Evolutionary conservation across 1,139 yeast genomes (phyloP), one percentile per base, ranked within the genome.

Genomic region (Sugiyamaella novakii): DNA sequence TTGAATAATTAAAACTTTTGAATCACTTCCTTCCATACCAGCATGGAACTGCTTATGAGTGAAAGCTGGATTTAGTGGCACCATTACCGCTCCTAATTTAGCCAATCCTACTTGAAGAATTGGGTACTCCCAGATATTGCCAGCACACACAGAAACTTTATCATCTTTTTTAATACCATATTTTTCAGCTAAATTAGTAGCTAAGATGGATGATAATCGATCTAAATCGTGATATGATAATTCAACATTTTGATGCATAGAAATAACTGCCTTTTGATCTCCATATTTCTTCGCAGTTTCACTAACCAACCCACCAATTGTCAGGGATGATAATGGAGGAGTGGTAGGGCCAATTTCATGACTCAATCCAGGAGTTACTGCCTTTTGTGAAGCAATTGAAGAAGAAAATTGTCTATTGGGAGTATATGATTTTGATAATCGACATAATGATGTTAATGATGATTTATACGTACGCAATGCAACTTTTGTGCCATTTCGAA

Each of bases 1-100:
- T 47, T 59, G 67, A 31, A 64, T 61, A 17, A 66, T 58, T 28
- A 65, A 56, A 2, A 53, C 62, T 22, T 52, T 57, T 11, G 64
- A 52, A 14, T 58, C 58, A n/a, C 64, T 54, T 17, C 56, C 52
- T n/a, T 46, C 52, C 38, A 66, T 43, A 1, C 68, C 70, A 5
- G 59, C 50, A 11, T 53, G 54, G 50, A 62, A 58, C 54, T 66
- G 69, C 14, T 56, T 51, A 31, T 57, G 58, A 0, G 69, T 65
- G 48, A 65, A 66, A 1, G 68, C 67, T 2, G 69, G 68, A 50
- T 66, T 66, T 38, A 66, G 48, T 2, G 69, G 69, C 1, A 66
- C 66, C 47, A 64, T 54, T 10, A 65, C 57, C 3, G 67, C 66
- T 1, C 70, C 70, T 3, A 64, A 43, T 43, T 60, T 59, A 12